Conservation (phyloP, 352 stramenopile genomes). For the Pythium plurisporium region DNA sequence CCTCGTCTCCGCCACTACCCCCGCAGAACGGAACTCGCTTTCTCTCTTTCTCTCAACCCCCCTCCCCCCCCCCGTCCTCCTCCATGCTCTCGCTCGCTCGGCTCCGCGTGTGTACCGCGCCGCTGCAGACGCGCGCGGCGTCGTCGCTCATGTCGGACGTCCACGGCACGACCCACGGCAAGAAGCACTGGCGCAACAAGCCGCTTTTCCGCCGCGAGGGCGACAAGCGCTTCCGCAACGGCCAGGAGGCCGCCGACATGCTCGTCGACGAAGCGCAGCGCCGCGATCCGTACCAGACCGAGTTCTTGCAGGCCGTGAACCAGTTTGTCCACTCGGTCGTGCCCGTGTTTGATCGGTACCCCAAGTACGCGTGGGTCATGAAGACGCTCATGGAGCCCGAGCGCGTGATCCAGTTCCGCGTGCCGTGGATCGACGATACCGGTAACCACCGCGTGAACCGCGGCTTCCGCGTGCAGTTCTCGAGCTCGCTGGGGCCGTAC, state of each 20-base stretch:
- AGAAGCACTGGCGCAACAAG: constrained; percentile 95
- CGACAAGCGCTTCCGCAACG: constrained; percentile 95
- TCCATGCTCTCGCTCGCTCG: neutral
- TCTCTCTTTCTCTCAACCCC: neutral
- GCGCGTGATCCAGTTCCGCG: constrained; percentile 93
- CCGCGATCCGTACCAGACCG: constrained; percentile 68
- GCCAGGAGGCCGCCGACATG: constrained; percentile 94
- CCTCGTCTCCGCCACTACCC: neutral
- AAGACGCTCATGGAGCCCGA: constrained; percentile 96
- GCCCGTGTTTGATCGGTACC: constrained; percentile 83
- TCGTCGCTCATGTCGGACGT: constrained; percentile 86
- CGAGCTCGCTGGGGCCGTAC: constrained; percentile 87
- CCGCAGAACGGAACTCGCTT: neutral
- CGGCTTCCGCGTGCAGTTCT: constrained; percentile 97
- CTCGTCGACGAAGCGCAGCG: constrained; percentile 79
- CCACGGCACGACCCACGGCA: constrained; percentile 82
- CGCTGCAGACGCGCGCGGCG: constrained; percentile 5
- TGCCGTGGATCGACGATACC: constrained; percentile 96
- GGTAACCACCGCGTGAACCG: constrained; percentile 95
- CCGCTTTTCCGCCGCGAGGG: constrained; percentile 94
- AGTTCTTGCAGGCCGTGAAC: constrained; percentile 69
- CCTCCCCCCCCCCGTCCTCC: neutral
- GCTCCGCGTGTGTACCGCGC: neutral
- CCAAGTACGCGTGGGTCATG: constrained; percentile 89
- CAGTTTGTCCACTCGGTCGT: constrained; percentile 82